Conservation (phyloP, 371 early-diverging fungal species). For the Parasitella parasitica region DNA sequence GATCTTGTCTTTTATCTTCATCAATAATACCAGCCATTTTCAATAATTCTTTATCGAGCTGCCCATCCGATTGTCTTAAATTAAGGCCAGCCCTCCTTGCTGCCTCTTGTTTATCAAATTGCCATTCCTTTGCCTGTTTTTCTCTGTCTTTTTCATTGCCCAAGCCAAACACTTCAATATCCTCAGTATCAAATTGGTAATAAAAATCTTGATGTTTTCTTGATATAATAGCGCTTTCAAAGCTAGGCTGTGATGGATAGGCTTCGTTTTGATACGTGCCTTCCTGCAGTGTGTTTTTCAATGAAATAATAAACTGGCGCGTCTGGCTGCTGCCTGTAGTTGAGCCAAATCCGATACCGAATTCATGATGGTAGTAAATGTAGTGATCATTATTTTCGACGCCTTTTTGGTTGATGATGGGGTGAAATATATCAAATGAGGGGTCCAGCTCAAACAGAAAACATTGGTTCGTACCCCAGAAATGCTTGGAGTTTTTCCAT, state of each 20-base stretch:
- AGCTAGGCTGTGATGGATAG: conserved; percentile 37
- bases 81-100: conserved; percentile 45
- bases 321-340: conserved; percentile 1
- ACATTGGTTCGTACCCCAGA: conserved; percentile 55
- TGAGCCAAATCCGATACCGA: conserved; percentile 64
- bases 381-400: conserved; percentile 37
- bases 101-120: conserved; percentile 60
- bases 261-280: conserved; percentile 48
- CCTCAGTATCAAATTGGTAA: conserved; percentile 48
- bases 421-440: conserved; percentile 51
- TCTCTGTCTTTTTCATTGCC: conserved; percentile 40
- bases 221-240: conserved; percentile 13
- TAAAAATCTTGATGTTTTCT: conserved; percentile 8
- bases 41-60: conserved; percentile 45
- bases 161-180: conserved; percentile 63
- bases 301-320: conserved; percentile 18
- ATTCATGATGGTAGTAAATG: conserved; percentile 52
- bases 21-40: conserved; percentile 53
- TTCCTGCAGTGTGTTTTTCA: conserved; percentile 51
- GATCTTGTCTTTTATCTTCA: conserved; percentile 29
- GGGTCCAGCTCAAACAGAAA: conserved; percentile 61
- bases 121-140: conserved; percentile 54
- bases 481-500: conserved; percentile 59
- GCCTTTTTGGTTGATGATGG: conserved; percentile 8
- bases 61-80: conserved; percentile 43